A percentile compares a stretch with the other conserved stretches of the same genome.
These are phyloP conservation scores for Thielaviopsis euricoi DNA, from an alignment of 2,329 filamentous ascomycete genomes.

Conservation along the genomic window DNA sequence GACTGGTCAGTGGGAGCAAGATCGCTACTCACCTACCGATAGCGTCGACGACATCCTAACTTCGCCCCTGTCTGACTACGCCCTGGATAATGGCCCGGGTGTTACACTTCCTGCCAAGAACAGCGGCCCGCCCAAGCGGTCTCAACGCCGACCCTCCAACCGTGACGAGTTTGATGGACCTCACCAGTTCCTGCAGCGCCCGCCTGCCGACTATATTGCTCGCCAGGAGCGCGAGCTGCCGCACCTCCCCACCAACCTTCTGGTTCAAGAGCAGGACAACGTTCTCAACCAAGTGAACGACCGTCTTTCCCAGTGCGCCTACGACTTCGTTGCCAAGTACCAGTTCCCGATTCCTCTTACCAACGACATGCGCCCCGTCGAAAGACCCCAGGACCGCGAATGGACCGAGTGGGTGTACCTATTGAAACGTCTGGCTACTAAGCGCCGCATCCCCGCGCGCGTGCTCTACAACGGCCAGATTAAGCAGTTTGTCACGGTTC, in stretches of 20 bases:
- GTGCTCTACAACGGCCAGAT: conserved; percentile 82
- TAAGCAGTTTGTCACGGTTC: conserved; percentile 74
- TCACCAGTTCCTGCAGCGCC: conserved; percentile 63
- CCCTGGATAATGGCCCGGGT: conserved; percentile 33
- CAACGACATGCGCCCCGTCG: conserved; percentile 63
- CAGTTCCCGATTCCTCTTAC: conserved; percentile 78
- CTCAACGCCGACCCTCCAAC: conserved; percentile 58
- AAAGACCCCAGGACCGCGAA: conserved; percentile 60
- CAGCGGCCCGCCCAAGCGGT: conserved; percentile 24
- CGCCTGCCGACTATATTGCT: conserved; percentile 52
- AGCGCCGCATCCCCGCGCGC: conserved; percentile 66
- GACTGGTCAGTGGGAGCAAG: conserved; percentile 27
- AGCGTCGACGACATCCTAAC: conserved; percentile 42
- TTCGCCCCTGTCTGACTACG: conserved; percentile 44
- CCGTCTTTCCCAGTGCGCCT: conserved; percentile 68
- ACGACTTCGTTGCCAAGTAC: conserved; percentile 81
- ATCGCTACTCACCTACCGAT: conserved; percentile 38
- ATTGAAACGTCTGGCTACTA: conserved; percentile 70
- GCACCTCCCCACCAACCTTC: conserved; percentile 65
- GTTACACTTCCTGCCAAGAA: conserved; percentile 18
- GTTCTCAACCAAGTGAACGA: conserved; percentile 71
- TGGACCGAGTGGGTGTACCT: conserved; percentile 91
- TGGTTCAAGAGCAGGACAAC: conserved; percentile 70
- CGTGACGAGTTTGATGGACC: conserved; percentile 82
- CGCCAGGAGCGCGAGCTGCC: conserved; percentile 67